Evolutionary conservation across 225 moss, liverwort and hornwort species (phyloP).

Genomic region (Pseudisothecium myosuroides): DNA sequence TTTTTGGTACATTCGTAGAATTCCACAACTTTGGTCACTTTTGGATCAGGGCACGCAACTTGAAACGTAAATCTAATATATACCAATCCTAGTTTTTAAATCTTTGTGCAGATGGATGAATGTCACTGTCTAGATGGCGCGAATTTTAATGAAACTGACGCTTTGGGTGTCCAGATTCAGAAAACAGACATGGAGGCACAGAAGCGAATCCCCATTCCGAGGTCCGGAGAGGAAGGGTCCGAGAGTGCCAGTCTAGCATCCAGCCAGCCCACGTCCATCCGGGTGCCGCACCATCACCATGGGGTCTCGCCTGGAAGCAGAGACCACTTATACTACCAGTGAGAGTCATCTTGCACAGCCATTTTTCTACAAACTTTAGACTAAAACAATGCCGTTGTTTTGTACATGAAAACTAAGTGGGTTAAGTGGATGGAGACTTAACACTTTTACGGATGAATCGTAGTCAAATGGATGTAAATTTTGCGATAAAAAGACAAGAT

Average conservation of each 20-base stretch:
- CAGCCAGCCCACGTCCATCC: constrained; percentile 24
- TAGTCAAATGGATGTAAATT: no score
- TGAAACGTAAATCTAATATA: background rate
- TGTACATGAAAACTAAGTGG: no score
- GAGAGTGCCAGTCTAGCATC: background rate
- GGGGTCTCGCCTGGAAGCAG: constrained; percentile 20
- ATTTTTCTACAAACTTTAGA: no score
- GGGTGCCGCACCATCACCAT: constrained; percentile 19
- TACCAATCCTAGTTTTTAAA: background rate
- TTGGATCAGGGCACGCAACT: rapidly evolving
- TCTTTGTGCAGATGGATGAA: background rate
- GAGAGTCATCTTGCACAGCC: background rate
- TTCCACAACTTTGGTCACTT: background rate
- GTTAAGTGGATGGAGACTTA: no score
- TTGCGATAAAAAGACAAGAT: no score
- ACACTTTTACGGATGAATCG: no score
- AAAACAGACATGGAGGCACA: constrained; percentile 34
- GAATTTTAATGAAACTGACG: no score
- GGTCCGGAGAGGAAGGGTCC: background rate
- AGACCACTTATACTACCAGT: constrained; percentile 30
- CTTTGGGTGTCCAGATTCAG: background rate
- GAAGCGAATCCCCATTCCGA: background rate
- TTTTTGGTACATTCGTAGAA: background rate
- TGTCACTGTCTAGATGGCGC: background rate
- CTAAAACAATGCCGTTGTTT: no score